phyloP scores from a whole-genome alignment of 805 yeast species.

The Teunomyces aglyptinius region DNA sequence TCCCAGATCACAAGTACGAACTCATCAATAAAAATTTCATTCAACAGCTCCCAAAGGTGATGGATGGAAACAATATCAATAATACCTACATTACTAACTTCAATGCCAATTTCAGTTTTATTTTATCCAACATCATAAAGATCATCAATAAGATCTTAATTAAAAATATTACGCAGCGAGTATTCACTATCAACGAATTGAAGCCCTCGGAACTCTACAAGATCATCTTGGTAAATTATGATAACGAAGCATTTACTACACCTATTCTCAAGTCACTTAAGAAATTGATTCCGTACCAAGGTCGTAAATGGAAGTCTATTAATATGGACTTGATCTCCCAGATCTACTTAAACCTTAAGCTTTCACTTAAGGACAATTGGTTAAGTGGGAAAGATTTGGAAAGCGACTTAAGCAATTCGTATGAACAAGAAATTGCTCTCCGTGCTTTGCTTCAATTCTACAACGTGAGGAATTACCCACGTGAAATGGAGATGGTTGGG shows the following conservation, averaged over 20 bases:
- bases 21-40: slow-evolving; percentile 32
- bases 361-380: slow-evolving; percentile 83
- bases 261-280: slow-evolving; percentile 75
- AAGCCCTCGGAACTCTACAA: slow-evolving; percentile 65
- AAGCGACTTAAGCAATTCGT: slow-evolving; percentile 70
- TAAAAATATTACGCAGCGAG: slow-evolving; percentile 67
- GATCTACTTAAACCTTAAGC: slow-evolving; percentile 71
- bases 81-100: slow-evolving; percentile 26
- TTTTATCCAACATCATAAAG: slow-evolving; percentile 51
- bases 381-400: slow-evolving; percentile 76
- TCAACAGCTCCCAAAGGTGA: slow-evolving; percentile 23
- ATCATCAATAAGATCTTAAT: slow-evolving; percentile 58
- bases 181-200: slow-evolving; percentile 57
- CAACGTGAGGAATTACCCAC: slow-evolving; percentile 57
- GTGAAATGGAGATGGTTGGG: slow-evolving; percentile 55
- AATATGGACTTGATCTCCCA: slow-evolving; percentile 93
- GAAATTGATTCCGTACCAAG: slow-evolving; percentile 83
- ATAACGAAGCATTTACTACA: slow-evolving; percentile 56
- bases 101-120: slow-evolving; percentile 46
- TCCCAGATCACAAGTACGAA: slow-evolving; percentile 15
- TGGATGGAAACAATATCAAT: slow-evolving; percentile 26
- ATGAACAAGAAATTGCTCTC: slow-evolving; percentile 81
- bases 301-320: slow-evolving; percentile 88
- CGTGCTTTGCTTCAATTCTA: slow-evolving; percentile 77
- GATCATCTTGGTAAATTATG: slow-evolving; percentile 54